Percentiles rank a stretch among this genome's conserved stretches.
phyloP scores from a whole-genome alignment of 768 basidiomycete species.

The Coprinopsis strossmayeri region DNA sequence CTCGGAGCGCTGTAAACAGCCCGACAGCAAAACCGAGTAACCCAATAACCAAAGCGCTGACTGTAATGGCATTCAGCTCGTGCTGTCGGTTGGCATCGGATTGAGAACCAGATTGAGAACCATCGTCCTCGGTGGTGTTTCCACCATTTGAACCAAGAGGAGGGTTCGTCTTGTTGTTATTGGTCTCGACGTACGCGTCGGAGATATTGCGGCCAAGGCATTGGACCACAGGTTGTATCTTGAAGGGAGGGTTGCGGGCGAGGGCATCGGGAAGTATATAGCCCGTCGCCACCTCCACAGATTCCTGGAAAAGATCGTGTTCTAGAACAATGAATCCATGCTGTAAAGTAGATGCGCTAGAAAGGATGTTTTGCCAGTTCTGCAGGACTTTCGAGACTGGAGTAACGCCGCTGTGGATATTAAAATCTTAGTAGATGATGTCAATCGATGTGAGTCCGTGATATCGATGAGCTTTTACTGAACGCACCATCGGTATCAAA shows the following conservation, averaged over 20 bases:
- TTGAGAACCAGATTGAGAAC: neutral
- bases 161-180: slow-evolving; percentile 61
- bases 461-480: no score
- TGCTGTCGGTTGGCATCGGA: neutral
- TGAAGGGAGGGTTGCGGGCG: slow-evolving; percentile 56
- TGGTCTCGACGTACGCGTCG: slow-evolving; percentile 81
- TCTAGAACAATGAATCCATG: slow-evolving; percentile 89
- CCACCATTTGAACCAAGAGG: slow-evolving; percentile 23
- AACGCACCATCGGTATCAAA: slow-evolving; percentile 64
- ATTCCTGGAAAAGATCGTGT: slow-evolving; percentile 81
- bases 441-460: neutral
- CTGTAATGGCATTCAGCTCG: neutral
- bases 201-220: slow-evolving; percentile 54
- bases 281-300: slow-evolving; percentile 79
- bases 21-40: slow-evolving; percentile 2
- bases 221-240: slow-evolving; percentile 61
- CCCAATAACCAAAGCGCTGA: neutral
- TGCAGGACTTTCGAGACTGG: slow-evolving; percentile 52
- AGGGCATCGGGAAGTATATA: slow-evolving; percentile 82
- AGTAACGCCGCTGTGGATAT: slow-evolving; percentile 62
- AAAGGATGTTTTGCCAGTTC: slow-evolving; percentile 71
- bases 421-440: slow-evolving; percentile 53
- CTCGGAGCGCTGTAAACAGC: neutral
- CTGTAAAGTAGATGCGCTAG: slow-evolving; percentile 46
- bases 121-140: neutral